Evolutionary conservation across 495 filamentous ascomycete species (phyloP), one percentile per base, ranked within the genome.

Genomic region (Barbatosphaeria neglecta): DNA sequence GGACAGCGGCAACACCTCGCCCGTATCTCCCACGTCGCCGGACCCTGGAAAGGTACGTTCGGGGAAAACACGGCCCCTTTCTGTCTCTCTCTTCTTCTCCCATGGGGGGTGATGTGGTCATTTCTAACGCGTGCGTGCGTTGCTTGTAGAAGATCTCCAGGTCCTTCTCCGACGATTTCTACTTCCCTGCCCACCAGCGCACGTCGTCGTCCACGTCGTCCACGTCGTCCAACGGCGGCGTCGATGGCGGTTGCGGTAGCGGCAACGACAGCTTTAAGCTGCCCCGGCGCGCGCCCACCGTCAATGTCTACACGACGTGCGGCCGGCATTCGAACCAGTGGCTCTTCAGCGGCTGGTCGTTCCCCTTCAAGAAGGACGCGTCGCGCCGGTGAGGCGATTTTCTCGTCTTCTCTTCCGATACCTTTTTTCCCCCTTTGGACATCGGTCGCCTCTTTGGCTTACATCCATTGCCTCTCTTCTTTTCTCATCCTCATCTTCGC

Each of bases 271-370:
- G n/a, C n/a, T n/a, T n/a, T n/a, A n/a, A 9, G 18, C 28, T 9
- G 41, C 35, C 39, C 10, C 31, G 35, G 45, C 31, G 25, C 45
- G 22, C 33, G 39, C 20, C 45, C 22, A 56, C 58, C 37, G 49
- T 58, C 49, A 65, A 65, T 38, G 62, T 58, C 38, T 40, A 65
- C 52, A 63, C 57, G 47, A 61, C 61, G 45, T 65, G 62, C 39
- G 62, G 62, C 37, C 47, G 62, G 8, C 62, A 65, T 42, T 54
- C 57, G 38, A 48, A 56, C 39, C 51, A 65, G 54, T 65, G 51
- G 40, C 40, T 64, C 11, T 62, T 62, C 24, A 53, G 54, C 3
- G 59, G 59, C 3, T 53, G 49, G 42, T 50, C 50, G 20, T 39
- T 58, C 15, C 48, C 57, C 10, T 53, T 62, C 35, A 55, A 44